A percentile compares a stretch with the other conserved stretches of the same genome.
Conservation (phyloP, 2,329 filamentous ascomycete genomes). For the Ramularia endophylla region DNA sequence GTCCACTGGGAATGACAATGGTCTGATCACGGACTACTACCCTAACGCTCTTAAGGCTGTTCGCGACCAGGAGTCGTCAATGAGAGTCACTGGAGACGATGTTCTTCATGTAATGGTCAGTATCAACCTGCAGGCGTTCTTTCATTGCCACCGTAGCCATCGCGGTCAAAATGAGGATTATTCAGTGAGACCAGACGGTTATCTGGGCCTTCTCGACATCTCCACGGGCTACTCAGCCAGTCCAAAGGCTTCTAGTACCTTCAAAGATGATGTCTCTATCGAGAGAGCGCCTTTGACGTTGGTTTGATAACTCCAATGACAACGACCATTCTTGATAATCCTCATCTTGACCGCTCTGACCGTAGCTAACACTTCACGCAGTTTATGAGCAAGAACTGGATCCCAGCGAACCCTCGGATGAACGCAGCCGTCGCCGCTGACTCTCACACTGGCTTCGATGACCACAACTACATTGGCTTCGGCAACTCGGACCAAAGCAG, state of each 20-base stretch:
- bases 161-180: too few species aligned
- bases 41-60: slow-evolving; percentile 8
- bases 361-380: background rate
- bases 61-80: slow-evolving; percentile 4
- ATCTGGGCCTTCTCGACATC: too few species aligned
- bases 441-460: slow-evolving; percentile 7
- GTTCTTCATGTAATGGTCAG: slow-evolving; percentile 2
- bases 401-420: slow-evolving; percentile 5
- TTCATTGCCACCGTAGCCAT: too few species aligned
- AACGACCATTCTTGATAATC: too few species aligned
- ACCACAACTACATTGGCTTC: slow-evolving; percentile 13
- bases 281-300: too few species aligned
- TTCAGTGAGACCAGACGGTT: too few species aligned
- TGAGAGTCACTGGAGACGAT: slow-evolving; percentile 5
- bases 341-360: too few species aligned
- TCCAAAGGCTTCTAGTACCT: too few species aligned
- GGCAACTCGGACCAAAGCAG: slow-evolving; percentile 2
- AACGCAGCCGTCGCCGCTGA: slow-evolving; percentile 6
- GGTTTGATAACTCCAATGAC: too few species aligned
- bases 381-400: slow-evolving; percentile 10
- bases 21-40: slow-evolving; percentile 6
- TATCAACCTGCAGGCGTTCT: too few species aligned
- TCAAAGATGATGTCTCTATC: too few species aligned
- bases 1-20: slow-evolving; percentile 6
- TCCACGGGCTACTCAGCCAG: too few species aligned